Evolutionary conservation across 176 grass and related monocot genomes (phyloP).

Genomic region (Oryza rufipogon): DNA sequence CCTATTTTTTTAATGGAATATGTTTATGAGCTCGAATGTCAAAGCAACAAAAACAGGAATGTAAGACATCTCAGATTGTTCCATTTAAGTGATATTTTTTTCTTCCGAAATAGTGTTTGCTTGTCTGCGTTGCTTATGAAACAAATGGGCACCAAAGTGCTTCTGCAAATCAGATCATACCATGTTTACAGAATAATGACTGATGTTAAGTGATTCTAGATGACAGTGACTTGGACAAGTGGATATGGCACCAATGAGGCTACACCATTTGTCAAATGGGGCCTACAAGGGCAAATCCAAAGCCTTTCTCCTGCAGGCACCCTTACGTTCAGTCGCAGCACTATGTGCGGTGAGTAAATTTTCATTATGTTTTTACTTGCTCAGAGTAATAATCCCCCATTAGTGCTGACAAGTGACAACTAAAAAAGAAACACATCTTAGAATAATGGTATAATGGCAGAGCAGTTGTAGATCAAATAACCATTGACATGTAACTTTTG

Average conservation of each 20-base stretch:
- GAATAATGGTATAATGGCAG: not conserved
- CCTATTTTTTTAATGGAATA: not conserved
- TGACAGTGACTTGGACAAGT: slow-evolving; percentile 96
- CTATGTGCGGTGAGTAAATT: slow-evolving; percentile 80
- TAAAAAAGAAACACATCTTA: not conserved
- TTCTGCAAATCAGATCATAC: slow-evolving; percentile 10
- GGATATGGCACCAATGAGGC: slow-evolving; percentile 77
- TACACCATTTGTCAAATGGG: slow-evolving; percentile 81
- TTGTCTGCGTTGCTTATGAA: not conserved
- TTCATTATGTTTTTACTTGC: slow-evolving; percentile 16
- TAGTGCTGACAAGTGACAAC: not conserved
- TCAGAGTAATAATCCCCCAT: not conserved
- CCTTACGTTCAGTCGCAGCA: slow-evolving; percentile 65
- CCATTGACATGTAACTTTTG: not conserved
- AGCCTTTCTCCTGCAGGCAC: slow-evolving; percentile 76
- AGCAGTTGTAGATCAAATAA: slow-evolving; percentile 7
- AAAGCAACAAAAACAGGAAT: not conserved
- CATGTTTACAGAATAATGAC: slow-evolving; percentile 18
- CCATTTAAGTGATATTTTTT: slow-evolving; percentile 18
- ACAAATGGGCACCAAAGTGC: not conserved
- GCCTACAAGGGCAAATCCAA: slow-evolving; percentile 57
- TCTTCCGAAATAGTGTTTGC: slow-evolving; percentile 21
- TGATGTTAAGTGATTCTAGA: slow-evolving; percentile 55
- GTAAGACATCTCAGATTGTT: not conserved
- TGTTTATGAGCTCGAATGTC: not conserved